These are phyloP conservation scores for Sporopachydermia cereana DNA, from an alignment of 1,139 yeast species.

Conservation along the genomic window DNA sequence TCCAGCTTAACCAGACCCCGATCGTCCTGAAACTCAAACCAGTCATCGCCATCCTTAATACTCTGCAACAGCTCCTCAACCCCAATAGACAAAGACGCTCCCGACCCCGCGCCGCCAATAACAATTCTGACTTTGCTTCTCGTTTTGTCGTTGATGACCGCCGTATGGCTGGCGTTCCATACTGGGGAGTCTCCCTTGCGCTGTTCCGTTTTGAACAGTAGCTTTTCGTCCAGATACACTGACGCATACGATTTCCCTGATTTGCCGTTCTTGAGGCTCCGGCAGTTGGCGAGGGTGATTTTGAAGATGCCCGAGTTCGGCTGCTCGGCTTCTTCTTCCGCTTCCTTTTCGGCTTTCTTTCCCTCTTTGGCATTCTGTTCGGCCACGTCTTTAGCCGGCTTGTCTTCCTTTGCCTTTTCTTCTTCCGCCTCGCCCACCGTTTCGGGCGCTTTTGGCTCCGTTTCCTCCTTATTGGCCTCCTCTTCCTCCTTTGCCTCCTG, in stretches of 20 bases:
- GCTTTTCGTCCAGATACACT: not conserved
- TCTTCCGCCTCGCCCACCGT: not conserved
- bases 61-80: slow-evolving; percentile 3
- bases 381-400: not conserved
- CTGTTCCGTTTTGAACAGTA: not conserved
- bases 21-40: slow-evolving; percentile 1
- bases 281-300: not conserved
- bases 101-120: not conserved
- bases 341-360: not conserved
- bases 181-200: not conserved
- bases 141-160: not conserved
- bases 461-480: not conserved
- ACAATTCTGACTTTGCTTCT: not conserved
- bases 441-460: not conserved
- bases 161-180: not conserved
- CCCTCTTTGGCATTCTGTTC: not conserved
- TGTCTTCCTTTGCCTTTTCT: not conserved
- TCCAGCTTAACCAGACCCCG: not conserved
- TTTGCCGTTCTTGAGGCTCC: not conserved
- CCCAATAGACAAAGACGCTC: not conserved
- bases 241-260: not conserved
- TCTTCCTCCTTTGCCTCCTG: not conserved
- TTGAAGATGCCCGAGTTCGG: slow-evolving; percentile 3
- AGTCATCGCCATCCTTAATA: slow-evolving; percentile 1
- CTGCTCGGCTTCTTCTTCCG: not conserved